These are phyloP conservation scores for Thalassiosira livingstoniorum DNA, from an alignment of 352 stramenopile species.

Conservation along the genomic window DNA sequence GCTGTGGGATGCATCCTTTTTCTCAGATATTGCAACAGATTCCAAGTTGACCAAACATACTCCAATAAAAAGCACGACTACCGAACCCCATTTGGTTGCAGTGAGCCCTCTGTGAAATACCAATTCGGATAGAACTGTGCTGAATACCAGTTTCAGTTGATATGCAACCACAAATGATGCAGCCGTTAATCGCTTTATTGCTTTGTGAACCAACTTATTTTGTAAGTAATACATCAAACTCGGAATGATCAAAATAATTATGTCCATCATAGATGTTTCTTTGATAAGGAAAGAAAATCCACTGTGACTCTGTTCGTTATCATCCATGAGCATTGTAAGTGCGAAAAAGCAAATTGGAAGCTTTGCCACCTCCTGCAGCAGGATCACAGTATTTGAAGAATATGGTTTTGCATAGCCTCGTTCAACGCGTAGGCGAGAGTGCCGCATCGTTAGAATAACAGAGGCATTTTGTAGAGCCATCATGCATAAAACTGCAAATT, in stretches of 20 bases:
- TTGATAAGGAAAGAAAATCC: background rate
- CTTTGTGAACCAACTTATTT: background rate
- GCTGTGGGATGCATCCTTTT: background rate
- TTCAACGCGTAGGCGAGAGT: background rate
- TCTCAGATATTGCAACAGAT: background rate
- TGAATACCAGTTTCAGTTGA: conserved; percentile 1
- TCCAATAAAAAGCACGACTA: background rate
- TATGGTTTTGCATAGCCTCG: background rate
- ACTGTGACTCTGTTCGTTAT: background rate
- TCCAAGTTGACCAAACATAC: background rate
- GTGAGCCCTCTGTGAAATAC: background rate
- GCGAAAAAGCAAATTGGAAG: background rate
- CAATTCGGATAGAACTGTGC: background rate
- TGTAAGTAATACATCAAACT: conserved; percentile 7
- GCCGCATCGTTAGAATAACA: background rate
- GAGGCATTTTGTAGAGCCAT: conserved; percentile 9
- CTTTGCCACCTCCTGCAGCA: background rate
- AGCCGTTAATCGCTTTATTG: background rate
- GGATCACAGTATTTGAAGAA: conserved; percentile 5
- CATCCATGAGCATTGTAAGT: background rate
- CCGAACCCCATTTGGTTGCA: background rate
- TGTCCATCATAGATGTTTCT: background rate
- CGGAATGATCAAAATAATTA: background rate
- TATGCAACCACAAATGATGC: background rate
- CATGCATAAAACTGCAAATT: conserved; percentile 9